Base-by-base conservation (phyloP, 2,329 filamentous ascomycete species). In the Sporothrix variecibatus region DNA sequence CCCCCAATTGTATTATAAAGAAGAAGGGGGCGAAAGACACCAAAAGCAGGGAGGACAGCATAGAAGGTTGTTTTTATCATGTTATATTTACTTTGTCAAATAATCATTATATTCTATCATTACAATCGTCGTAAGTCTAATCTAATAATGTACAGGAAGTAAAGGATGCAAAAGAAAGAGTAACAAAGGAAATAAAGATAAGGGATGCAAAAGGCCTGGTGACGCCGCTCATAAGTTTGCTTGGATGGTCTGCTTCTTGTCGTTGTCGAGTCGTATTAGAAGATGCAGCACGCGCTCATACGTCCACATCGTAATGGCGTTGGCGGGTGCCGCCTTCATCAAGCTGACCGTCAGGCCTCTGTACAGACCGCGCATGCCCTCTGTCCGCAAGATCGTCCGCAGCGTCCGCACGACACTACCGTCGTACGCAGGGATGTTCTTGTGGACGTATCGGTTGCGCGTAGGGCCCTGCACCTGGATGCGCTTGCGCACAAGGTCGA, bases 401-500 rank as follows among this genome's bases (percentile, higher is more conserved):
- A 97, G 85, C 0, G 94, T 93, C 62, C 85, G 85, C 3, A 90
- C 78, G 0, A 97, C 90, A 3, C 91, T 89, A 17, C 86, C 87
- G 5, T 84, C 86, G 80, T 98, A 98, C 78, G 92, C 90, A 0
- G 96, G 96, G 11, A 98, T 97, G 79, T 97, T 94, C 78, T 90
- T 89, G 82, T 97, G 93, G 20, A 95, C 90, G 81, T 98, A 99
- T 76, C 86, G 86, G 51, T 83, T 84, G 76, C 95, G 87, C 75
- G 93, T 97, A 1, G 96, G 96, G 0, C 96, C 96, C 82, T 99
- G 96, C 3, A 99, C 94, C 83, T 99, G 96, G 77, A 99, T 87
- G 65, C 96, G 87, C 85, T 98, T 99, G 77, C 96, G 87, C 49
- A 98, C 94, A 38, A 97, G 90, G 81, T 99, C 96, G 31, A 99